Conservation (phyloP, 352 stramenopile genomes). For the Phytophthora fragariaefolia region DNA sequence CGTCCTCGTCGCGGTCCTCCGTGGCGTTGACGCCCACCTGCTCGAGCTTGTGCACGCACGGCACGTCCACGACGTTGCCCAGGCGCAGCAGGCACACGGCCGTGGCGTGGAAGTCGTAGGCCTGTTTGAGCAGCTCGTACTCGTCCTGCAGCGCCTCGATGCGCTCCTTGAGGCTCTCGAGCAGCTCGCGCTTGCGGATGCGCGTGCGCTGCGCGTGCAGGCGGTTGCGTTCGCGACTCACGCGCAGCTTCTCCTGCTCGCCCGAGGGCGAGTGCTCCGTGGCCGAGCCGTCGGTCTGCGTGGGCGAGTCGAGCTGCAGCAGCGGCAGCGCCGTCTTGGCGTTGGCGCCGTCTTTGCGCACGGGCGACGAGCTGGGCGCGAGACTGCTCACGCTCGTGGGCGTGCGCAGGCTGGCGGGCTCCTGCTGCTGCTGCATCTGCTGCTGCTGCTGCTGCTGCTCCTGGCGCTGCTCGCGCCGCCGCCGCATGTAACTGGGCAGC, state of each 20-base stretch:
- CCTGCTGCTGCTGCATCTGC: constrained; percentile 27
- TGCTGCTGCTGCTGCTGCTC: neutral
- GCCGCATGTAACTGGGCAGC: constrained; percentile 32
- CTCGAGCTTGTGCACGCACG: constrained; percentile 60
- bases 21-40: constrained; percentile 49
- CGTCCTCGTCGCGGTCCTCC: constrained; percentile 48
- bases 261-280: constrained; percentile 13
- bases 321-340: constrained; percentile 37
- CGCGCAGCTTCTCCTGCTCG: constrained; percentile 73
- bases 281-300: constrained; percentile 23
- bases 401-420: constrained; percentile 47
- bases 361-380: constrained; percentile 60
- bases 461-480: constrained; percentile 5
- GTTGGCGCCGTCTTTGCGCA: constrained; percentile 61
- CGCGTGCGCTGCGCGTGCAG: constrained; percentile 78
- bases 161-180: constrained; percentile 78
- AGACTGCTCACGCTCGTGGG: constrained; percentile 64
- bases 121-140: constrained; percentile 69
- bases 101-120: constrained; percentile 79
- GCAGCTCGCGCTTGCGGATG: constrained; percentile 77
- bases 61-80: constrained; percentile 43
- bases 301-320: constrained; percentile 57
- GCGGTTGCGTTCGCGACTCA: constrained; percentile 79
- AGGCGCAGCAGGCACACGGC: constrained; percentile 69
- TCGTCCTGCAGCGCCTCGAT: constrained; percentile 69